Conservation (phyloP, 2,329 filamentous ascomycete species). For the Bipolaris sorokiniana region DNA sequence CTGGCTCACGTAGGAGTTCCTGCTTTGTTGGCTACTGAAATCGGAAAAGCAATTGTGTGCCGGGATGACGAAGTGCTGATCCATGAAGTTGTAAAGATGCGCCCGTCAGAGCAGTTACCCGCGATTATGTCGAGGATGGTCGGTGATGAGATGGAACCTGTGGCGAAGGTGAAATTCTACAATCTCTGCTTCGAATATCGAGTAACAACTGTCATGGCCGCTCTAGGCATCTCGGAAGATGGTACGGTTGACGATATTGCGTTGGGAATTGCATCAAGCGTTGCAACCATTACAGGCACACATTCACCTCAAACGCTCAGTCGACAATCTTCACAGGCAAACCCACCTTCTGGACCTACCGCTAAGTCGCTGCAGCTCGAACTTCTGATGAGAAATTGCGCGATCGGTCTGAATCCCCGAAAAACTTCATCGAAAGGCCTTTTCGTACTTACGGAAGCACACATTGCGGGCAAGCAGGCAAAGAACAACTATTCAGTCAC, state of each 20-base stretch:
- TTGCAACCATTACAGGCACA: slow-evolving; percentile 75
- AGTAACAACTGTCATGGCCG: slow-evolving; percentile 79
- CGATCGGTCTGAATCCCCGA: slow-evolving; percentile 83
- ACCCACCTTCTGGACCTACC: slow-evolving; percentile 24
- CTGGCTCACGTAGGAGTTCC: slow-evolving; percentile 76
- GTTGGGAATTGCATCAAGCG: slow-evolving; percentile 75
- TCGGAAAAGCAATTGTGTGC: slow-evolving; percentile 66
- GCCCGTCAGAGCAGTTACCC: slow-evolving; percentile 56
- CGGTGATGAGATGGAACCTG: slow-evolving; percentile 91
- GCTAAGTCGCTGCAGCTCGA: slow-evolving; percentile 65
- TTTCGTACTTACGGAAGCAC: slow-evolving; percentile 78
- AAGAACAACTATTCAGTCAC: slow-evolving; percentile 68
- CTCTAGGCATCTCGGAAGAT: slow-evolving; percentile 73
- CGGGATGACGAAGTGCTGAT: slow-evolving; percentile 78
- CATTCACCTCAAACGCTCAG: slow-evolving; percentile 56
- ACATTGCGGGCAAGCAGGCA: slow-evolving; percentile 70
- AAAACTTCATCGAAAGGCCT: slow-evolving; percentile 76
- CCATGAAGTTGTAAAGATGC: slow-evolving; percentile 60
- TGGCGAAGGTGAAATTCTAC: slow-evolving; percentile 84
- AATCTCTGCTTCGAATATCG: slow-evolving; percentile 88
- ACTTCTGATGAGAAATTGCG: slow-evolving; percentile 78
- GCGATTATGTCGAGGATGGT: slow-evolving; percentile 90
- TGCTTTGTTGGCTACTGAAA: slow-evolving; percentile 77
- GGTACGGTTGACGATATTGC: slow-evolving; percentile 71
- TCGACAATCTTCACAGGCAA: slow-evolving; percentile 38